Base-by-base conservation (phyloP, 345 rosid species). In the Melaleuca alternifolia region DNA sequence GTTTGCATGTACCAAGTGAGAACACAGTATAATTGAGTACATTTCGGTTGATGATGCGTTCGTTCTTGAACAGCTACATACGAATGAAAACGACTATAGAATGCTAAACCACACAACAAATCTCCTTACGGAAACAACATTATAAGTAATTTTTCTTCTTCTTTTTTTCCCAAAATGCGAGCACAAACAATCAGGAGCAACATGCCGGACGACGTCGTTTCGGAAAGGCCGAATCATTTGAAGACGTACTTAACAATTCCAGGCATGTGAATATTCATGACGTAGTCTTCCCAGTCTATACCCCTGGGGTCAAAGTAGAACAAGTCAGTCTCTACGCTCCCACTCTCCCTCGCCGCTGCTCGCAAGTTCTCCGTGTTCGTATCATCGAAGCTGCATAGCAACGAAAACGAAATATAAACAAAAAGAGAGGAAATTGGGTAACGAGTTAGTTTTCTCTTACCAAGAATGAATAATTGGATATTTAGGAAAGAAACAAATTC, bases 221-320 rank as follows among this genome's bases (percentile, higher is more conserved):
- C 18, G 3, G 48, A 44, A 46, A 21, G 28, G 4, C 41, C 41
- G 41, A 54, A 48, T 87, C 90, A 89, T 85, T 90, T 93, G 51
- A 93, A 91, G 26, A 89, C 94, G 81, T 95, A 87, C 46, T 89
- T 91, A 5, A 92, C 90, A 62, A 96, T 57, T 10, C 98, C 98
- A 12, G 98, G 98, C 51, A 96, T 89, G 86, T 95, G 98, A 86
- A 61, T 88, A 5, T 92, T 93, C 61, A 54, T 86, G 82, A 94
- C 82, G 86, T 96, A 97, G 85, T 93, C 93, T 0, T 93, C 94
- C 99, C 99, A 97, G 16, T 93, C 89, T 65, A 97, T 89, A 83
- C 44, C 37, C 46, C 84, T 92, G 10, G 98, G 93, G 83, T 96
- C 97, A n/a, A 96, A 95, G 82, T 89, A 91, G 83, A 93, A 93